These are phyloP conservation scores for Dendrobium huoshanense DNA, from an alignment of 106 monocot genomes.

Conservation along the genomic window DNA sequence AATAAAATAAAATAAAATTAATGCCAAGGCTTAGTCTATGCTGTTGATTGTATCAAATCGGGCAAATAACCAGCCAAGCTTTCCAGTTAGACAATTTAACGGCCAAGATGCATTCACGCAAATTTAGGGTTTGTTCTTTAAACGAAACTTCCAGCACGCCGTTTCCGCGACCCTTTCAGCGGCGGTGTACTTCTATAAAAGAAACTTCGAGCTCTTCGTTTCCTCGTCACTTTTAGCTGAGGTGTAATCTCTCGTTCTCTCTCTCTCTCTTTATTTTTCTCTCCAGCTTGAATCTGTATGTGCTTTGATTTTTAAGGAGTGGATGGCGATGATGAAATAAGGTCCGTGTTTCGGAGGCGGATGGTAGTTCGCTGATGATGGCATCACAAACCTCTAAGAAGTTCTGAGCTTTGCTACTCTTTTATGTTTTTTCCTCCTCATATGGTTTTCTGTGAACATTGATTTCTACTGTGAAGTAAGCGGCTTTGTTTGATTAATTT, in stretches of 20 bases:
- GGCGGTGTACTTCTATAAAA: background rate
- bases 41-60: too few relatives aligned
- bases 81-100: too few relatives aligned
- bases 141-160: too few relatives aligned
- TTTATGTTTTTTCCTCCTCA: background rate
- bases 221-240: too few relatives aligned
- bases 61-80: too few relatives aligned
- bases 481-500: too few relatives aligned
- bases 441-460: background rate
- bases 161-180: too few relatives aligned
- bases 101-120: background rate
- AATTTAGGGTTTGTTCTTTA: background rate
- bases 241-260: too few relatives aligned
- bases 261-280: background rate
- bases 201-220: too few relatives aligned
- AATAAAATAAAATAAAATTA: too few relatives aligned
- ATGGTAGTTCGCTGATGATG: background rate
- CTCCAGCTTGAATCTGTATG: background rate
- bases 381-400: constrained; percentile 14
- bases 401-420: background rate
- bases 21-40: too few relatives aligned
- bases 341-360: background rate
- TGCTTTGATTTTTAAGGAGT: background rate
- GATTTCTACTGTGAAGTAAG: background rate
- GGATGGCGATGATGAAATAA: constrained; percentile 3